Conservation (phyloP, 2,329 filamentous ascomycete species). For the Clarireedia hainanense region DNA sequence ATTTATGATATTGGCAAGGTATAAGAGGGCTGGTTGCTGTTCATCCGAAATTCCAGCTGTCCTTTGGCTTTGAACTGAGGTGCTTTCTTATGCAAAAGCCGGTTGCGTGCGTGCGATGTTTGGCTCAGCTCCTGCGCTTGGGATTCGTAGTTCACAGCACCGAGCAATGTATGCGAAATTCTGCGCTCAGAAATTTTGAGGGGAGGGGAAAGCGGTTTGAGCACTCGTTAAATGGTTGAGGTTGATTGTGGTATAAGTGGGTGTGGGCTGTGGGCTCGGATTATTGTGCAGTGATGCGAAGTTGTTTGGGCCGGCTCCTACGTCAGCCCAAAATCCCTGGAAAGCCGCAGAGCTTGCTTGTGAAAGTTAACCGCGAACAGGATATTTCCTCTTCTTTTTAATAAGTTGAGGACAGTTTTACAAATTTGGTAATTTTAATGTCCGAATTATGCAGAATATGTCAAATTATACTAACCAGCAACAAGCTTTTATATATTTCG, state of each 20-base stretch:
- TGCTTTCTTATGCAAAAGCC: slow-evolving; percentile 1
- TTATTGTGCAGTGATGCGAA: neutral
- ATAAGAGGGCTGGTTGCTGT: too few relatives aligned
- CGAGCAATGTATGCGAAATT: too few relatives aligned
- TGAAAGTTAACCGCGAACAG: neutral
- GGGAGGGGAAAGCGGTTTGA: neutral
- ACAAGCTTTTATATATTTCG: too few relatives aligned
- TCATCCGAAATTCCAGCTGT: too few relatives aligned
- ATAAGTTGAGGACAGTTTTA: too few relatives aligned
- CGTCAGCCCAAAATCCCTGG: slow-evolving; percentile 7
- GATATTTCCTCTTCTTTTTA: too few relatives aligned
- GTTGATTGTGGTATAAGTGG: neutral
- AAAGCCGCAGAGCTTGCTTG: slow-evolving; percentile 4
- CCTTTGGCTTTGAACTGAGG: neutral
- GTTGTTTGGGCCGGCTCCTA: neutral
- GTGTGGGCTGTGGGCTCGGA: neutral
- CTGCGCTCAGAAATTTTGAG: too few relatives aligned
- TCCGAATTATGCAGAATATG: too few relatives aligned
- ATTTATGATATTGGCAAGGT: neutral
- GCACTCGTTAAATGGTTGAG: neutral
- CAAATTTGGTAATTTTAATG: too few relatives aligned
- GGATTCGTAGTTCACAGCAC: neutral
- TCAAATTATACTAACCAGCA: too few relatives aligned
- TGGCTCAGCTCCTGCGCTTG: neutral
- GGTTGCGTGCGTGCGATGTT: neutral